Evolutionary conservation across 257 asterid species (phyloP).

Genomic region (Prunella vulgaris): DNA sequence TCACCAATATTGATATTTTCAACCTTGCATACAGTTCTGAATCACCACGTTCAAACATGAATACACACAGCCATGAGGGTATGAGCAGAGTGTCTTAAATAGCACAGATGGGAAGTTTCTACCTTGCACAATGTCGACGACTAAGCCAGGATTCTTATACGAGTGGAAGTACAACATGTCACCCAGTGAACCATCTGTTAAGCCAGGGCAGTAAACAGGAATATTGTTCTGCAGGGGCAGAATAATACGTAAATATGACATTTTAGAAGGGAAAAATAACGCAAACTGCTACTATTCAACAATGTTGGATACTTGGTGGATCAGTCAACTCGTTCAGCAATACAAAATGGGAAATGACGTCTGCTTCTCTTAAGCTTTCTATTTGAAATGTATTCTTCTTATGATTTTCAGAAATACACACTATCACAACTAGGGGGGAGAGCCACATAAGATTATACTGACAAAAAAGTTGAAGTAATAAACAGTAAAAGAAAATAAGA

Average conservation of each 20-base stretch:
- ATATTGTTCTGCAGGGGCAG: constrained; percentile 59
- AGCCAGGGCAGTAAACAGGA: constrained; percentile 88
- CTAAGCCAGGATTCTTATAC: constrained; percentile 69
- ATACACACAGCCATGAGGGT: background rate
- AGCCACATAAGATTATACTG: background rate
- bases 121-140: constrained; percentile 89
- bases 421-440: background rate
- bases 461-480: background rate
- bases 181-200: constrained; percentile 92
- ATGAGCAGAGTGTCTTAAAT: background rate
- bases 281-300: background rate
- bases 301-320: background rate
- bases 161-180: constrained; percentile 96
- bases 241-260: constrained; percentile 2
- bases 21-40: background rate
- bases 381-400: background rate
- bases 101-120: constrained; percentile 7
- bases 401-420: background rate
- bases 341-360: background rate
- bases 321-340: background rate
- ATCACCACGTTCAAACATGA: background rate
- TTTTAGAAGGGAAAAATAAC: background rate
- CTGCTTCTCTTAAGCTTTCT: background rate
- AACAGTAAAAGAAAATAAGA: too few species aligned
- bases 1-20: too few species aligned